phyloP scores from a whole-genome alignment of 805 yeast species.

The Candida pini region DNA sequence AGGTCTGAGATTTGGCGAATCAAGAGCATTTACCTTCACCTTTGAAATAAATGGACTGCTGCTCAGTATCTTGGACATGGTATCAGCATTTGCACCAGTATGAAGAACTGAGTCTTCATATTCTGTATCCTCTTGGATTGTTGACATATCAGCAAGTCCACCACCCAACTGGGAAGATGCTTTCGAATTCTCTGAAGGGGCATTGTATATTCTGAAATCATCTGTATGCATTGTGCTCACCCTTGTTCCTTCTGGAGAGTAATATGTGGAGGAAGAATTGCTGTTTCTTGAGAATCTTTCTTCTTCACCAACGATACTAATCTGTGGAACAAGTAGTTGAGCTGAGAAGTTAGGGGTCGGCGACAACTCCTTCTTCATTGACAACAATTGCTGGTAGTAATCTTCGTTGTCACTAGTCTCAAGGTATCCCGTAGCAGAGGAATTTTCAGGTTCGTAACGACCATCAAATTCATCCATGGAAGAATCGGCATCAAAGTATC shows the following conservation, averaged over 20 bases:
- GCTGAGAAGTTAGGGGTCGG: conserved; percentile 10
- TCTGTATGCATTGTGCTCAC: conserved; percentile 28
- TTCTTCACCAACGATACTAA: too few relatives aligned
- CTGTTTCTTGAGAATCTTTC: conserved; percentile 3
- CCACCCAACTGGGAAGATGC: background rate
- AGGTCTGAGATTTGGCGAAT: background rate
- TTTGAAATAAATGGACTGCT: background rate
- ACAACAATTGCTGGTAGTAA: conserved; percentile 20
- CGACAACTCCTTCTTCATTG: conserved; percentile 22
- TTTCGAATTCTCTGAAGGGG: background rate
- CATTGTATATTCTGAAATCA: conserved; percentile 26
- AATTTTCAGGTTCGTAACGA: conserved; percentile 10
- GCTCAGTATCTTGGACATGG: background rate
- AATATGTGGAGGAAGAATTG: conserved; percentile 12
- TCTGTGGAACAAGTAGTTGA: conserved; percentile 7
- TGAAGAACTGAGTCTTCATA: conserved; percentile 16
- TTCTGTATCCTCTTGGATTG: conserved; percentile 31
- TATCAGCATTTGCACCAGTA: background rate
- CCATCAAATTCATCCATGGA: conserved; percentile 23
- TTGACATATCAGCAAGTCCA: conserved; percentile 25
- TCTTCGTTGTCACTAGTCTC: conserved; percentile 22
- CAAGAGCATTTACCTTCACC: background rate
- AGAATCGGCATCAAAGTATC: conserved; percentile 20
- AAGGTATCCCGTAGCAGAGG: too few relatives aligned
- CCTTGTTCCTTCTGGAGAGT: conserved; percentile 15